Conservation (phyloP, 208 protist species). For the Leishmania turanica region DNA sequence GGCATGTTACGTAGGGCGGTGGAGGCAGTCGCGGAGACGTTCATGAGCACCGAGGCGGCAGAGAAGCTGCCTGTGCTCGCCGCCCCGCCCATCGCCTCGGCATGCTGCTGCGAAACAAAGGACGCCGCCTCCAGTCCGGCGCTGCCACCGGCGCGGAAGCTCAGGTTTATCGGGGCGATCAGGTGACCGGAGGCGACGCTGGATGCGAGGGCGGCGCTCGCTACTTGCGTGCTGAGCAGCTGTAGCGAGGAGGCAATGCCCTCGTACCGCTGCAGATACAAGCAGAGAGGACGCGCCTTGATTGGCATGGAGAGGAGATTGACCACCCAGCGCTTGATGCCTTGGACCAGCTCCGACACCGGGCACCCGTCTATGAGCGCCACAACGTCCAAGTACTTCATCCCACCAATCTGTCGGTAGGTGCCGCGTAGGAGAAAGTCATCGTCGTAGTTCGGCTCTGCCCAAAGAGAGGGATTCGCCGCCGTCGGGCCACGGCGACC, state of each 20-base stretch:
- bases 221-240: slow-evolving; percentile 29
- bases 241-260: slow-evolving; percentile 48
- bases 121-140: slow-evolving; percentile 8
- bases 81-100: background rate
- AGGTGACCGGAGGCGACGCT: slow-evolving; percentile 16
- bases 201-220: slow-evolving; percentile 12
- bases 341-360: slow-evolving; percentile 45
- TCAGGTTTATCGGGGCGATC: slow-evolving; percentile 30
- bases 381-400: slow-evolving; percentile 54
- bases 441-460: slow-evolving; percentile 13
- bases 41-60: slow-evolving; percentile 13
- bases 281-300: slow-evolving; percentile 57
- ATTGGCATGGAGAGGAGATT: slow-evolving; percentile 56
- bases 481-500: background rate
- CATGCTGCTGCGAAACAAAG: slow-evolving; percentile 2
- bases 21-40: slow-evolving; percentile 11
- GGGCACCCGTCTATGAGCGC: slow-evolving; percentile 50
- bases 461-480: slow-evolving; percentile 13
- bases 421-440: slow-evolving; percentile 51
- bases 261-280: slow-evolving; percentile 68
- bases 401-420: slow-evolving; percentile 61
- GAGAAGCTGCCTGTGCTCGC: slow-evolving; percentile 11
- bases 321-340: slow-evolving; percentile 43
- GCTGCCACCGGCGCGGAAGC: slow-evolving; percentile 16
- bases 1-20: slow-evolving; percentile 5